phyloP scores from a whole-genome alignment of 768 basidiomycete genomes.

The Dioszegia hungarica region DNA sequence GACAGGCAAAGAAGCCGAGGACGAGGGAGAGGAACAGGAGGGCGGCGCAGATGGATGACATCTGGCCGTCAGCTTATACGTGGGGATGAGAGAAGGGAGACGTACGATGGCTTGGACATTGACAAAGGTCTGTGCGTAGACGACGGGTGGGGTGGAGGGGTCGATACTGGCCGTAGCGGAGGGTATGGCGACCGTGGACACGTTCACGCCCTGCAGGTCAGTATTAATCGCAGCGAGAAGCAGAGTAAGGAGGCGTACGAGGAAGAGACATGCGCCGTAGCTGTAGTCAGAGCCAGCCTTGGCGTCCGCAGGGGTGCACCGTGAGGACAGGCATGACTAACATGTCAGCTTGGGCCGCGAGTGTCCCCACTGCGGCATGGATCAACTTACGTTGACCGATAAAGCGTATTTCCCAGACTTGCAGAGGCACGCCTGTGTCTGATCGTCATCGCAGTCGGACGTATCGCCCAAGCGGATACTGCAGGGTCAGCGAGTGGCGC shows the following conservation, averaged over 20 bases:
- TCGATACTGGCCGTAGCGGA: neutral
- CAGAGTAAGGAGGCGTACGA: neutral
- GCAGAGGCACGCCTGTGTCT: constrained; percentile 1
- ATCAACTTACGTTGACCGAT: neutral
- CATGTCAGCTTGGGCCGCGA: neutral
- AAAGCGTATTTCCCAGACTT: neutral
- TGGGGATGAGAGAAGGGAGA: neutral
- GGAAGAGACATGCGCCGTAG: constrained; percentile 1
- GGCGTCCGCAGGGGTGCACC: constrained; percentile 1
- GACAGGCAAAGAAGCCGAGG: constrained; percentile 25
- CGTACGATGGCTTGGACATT: constrained; percentile 9
- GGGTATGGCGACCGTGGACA: neutral
- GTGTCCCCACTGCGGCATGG: neutral
- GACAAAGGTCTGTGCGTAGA: neutral
- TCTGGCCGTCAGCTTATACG: constrained; percentile 14
- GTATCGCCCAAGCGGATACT: constrained; percentile 3
- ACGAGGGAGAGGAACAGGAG: constrained; percentile 21
- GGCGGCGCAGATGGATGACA: constrained; percentile 35
- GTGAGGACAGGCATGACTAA: neutral
- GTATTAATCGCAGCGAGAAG: neutral
- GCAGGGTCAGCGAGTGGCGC: neutral
- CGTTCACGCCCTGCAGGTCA: constrained; percentile 4
- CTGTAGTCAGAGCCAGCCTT: neutral
- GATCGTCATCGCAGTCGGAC: neutral
- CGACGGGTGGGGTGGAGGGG: neutral